These are phyloP conservation scores for Papiliotrema flavescens DNA, from an alignment of 1,284 basidiomycete genomes.

Conservation along the genomic window DNA sequence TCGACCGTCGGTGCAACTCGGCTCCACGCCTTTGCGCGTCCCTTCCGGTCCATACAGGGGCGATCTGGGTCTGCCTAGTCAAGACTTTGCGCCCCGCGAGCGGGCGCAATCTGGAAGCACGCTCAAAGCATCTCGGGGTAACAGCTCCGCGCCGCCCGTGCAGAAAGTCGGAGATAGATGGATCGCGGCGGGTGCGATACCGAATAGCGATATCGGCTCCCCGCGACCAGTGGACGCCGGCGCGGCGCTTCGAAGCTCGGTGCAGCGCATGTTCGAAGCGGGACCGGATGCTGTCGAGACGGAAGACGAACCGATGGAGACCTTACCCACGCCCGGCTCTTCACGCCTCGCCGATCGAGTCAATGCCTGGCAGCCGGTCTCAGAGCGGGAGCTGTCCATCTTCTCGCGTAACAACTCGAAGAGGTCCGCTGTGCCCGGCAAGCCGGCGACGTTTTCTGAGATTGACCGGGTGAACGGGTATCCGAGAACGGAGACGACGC, in stretches of 20 bases:
- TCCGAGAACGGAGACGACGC: conserved; percentile 19
- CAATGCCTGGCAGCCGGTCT: conserved; percentile 28
- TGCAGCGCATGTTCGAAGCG: conserved; percentile 33
- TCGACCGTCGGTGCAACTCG: not conserved
- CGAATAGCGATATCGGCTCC: conserved; percentile 9
- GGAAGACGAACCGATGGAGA: not conserved
- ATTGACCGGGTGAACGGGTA: conserved; percentile 8
- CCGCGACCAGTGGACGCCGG: not conserved
- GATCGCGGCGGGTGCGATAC: conserved; percentile 32
- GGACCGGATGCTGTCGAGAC: conserved; percentile 18
- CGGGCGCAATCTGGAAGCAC: not conserved
- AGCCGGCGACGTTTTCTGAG: conserved; percentile 5
- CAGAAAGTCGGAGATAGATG: conserved; percentile 43
- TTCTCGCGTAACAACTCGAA: conserved; percentile 13
- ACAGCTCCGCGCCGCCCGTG: conserved; percentile 24
- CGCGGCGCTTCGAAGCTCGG: conserved; percentile 23
- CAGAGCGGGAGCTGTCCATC: conserved; percentile 21
- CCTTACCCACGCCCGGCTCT: conserved; percentile 1
- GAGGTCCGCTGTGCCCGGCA: not conserved
- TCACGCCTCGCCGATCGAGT: conserved; percentile 20
- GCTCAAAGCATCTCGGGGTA: not conserved
- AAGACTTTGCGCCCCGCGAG: not conserved
- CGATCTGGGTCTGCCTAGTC: not conserved
- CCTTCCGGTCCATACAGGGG: not conserved
- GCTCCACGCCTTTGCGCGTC: not conserved